These are phyloP conservation scores for Saturnispora galanensis DNA, from an alignment of 805 yeast genomes.

Conservation along the genomic window DNA sequence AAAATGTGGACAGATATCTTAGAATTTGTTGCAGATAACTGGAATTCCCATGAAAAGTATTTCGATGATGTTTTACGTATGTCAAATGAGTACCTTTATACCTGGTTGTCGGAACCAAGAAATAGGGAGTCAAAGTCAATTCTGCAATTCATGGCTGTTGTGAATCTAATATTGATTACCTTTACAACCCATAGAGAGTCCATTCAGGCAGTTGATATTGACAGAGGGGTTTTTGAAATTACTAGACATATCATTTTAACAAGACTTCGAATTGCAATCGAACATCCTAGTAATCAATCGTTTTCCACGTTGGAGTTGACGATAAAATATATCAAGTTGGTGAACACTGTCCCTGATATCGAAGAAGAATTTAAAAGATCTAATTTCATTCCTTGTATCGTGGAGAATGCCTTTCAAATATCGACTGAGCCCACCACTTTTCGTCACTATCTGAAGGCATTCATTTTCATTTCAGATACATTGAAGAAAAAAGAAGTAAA, in stretches of 20 bases:
- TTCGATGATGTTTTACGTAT: not conserved
- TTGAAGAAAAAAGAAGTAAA: not conserved
- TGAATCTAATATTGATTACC: not conserved
- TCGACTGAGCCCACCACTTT: not conserved
- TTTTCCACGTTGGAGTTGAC: slow-evolving; percentile 8
- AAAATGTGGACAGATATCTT: slow-evolving; percentile 3
- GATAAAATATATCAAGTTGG: not conserved
- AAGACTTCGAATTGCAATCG: slow-evolving; percentile 1
- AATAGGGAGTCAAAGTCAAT: slow-evolving; percentile 1
- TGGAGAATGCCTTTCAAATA: not conserved
- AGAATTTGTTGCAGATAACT: slow-evolving; percentile 4
- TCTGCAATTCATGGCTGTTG: not conserved
- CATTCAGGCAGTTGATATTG: not conserved
- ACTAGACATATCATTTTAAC: slow-evolving; percentile 1
- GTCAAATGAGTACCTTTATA: not conserved
- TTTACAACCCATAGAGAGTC: not conserved
- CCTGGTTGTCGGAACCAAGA: not conserved
- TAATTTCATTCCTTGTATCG: not conserved
- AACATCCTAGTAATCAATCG: not conserved
- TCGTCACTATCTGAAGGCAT: slow-evolving; percentile 5
- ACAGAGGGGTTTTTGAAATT: not conserved
- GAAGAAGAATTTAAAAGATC: slow-evolving; percentile 1
- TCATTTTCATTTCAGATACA: slow-evolving; percentile 1
- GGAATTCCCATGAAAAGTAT: slow-evolving; percentile 7
- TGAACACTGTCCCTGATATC: not conserved